Base-by-base conservation (phyloP, 202 grass and related monocot species). In the Setaria viridis region DNA sequence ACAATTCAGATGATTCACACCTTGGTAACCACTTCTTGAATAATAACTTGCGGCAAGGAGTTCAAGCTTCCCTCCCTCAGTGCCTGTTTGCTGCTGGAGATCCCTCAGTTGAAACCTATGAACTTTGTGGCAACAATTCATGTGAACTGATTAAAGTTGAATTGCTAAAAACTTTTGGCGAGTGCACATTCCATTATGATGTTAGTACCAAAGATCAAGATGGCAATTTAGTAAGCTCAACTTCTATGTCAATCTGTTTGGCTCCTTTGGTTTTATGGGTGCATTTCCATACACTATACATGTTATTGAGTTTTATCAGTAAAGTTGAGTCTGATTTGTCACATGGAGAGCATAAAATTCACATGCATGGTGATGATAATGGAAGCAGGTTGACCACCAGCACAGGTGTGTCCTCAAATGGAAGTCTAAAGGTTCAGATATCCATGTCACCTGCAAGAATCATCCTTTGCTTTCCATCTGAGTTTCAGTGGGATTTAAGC, bases 191-290 rank as follows among this genome's bases (percentile, higher is more conserved):
- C 69, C 64, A 58, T 66, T 94, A 94, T 82, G 63, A 90, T 88
- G 79, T 86, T 37, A 93, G 80, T 95, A 86, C 74, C 59, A 90
- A 74, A 62, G 77, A 87, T 63, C 91, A 88, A 96, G 88, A 93
- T 77, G 90, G 83, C 46, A 87, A 87, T 62, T 67, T 76, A 60
- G 81, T 85, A 77, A 84, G 79, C 76, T 88, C 81, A 84, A 91
- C 87, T 85, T 96, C 85, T 75, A 67, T 99, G 57, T 87, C 67
- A 20, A 66, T 99, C 8, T 68, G 68, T 88, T 86, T 96, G 76
- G 90, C 97, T 82, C 90, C 91, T 87, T 87, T 94, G 50, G 70
- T 91, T 76, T 90, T 92, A 37, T 99, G 97, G 94, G 85, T 96
- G 71, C 97, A 99, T 84, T 94, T 94, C 70, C 90, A 92, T 87